Percentiles rank a stretch among this genome's conserved stretches.
Evolutionary conservation across 2,329 filamentous ascomycete genomes (phyloP).

Genomic region (Leptographium flavum): DNA sequence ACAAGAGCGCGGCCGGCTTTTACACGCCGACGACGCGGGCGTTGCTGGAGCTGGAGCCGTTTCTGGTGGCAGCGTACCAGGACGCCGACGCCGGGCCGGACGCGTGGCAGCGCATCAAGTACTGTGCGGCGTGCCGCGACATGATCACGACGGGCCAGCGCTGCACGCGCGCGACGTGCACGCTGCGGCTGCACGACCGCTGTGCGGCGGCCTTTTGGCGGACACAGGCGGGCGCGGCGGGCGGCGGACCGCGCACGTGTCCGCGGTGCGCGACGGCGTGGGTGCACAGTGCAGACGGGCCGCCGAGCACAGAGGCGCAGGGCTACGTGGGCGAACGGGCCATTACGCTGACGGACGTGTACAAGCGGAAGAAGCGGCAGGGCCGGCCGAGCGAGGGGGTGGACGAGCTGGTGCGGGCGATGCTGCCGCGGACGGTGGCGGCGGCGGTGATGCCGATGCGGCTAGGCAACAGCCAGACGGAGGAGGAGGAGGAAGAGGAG

Average conservation of each 20-base stretch:
- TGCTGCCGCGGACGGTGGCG: slow-evolving; percentile 6
- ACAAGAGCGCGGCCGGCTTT: slow-evolving; percentile 55
- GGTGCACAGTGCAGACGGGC: slow-evolving; percentile 22
- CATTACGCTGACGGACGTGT: slow-evolving; percentile 38
- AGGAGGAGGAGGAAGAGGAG: slow-evolving; percentile 3
- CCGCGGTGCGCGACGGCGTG: slow-evolving; percentile 43
- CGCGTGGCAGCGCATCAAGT: slow-evolving; percentile 61
- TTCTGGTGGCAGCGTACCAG: slow-evolving; percentile 85
- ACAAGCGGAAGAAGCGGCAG: slow-evolving; percentile 26
- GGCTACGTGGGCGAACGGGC: slow-evolving; percentile 42
- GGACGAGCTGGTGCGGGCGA: slow-evolving; percentile 19
- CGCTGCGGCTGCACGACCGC: slow-evolving; percentile 58
- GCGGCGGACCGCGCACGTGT: slow-evolving; percentile 41
- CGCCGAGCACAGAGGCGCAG: slow-evolving; percentile 7
- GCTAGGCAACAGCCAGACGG: slow-evolving; percentile 12
- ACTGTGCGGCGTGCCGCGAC: slow-evolving; percentile 77
- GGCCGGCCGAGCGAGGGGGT: slow-evolving; percentile 21
- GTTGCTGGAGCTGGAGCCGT: slow-evolving; percentile 71
- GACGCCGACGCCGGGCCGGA: slow-evolving; percentile 28
- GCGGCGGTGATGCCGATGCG: slow-evolving; percentile 12
- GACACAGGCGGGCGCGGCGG: slow-evolving; percentile 31
- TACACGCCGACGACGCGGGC: slow-evolving; percentile 65
- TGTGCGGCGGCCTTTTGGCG: slow-evolving; percentile 65
- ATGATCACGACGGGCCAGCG: slow-evolving; percentile 76
- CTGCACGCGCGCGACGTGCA: slow-evolving; percentile 55